Evolutionary conservation across 139 green algal species (phyloP).

Genomic region (Ostreobium quekettii): DNA sequence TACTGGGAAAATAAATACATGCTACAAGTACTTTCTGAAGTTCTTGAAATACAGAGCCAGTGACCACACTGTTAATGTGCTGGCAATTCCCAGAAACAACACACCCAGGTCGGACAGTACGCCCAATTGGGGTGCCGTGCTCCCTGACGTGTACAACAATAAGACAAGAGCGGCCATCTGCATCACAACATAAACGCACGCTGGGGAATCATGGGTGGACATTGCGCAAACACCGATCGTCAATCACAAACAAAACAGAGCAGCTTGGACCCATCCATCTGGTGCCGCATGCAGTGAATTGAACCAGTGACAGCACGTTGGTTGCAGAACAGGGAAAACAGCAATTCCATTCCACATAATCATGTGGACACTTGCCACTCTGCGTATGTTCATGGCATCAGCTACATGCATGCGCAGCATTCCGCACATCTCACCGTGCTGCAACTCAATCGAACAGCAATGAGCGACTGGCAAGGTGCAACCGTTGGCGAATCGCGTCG

Average conservation of each 20-base stretch:
- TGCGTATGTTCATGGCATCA: too few species aligned
- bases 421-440: neutral
- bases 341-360: too few species aligned
- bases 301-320: neutral
- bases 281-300: conserved; percentile 14
- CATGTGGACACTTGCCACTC: too few species aligned
- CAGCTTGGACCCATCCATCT: conserved; percentile 56
- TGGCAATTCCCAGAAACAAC: conserved; percentile 55
- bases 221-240: neutral
- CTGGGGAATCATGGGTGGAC: too few species aligned
- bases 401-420: neutral
- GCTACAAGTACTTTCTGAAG: conserved; percentile 29
- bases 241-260: conserved; percentile 37
- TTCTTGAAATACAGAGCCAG: conserved; percentile 48
- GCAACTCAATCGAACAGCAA: too few species aligned
- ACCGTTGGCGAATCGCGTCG: neutral
- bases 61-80: conserved; percentile 55
- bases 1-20: too few species aligned
- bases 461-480: too few species aligned
- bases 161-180: conserved; percentile 31
- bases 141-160: conserved; percentile 14
- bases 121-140: neutral
- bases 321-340: neutral
- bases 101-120: conserved; percentile 30
- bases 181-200: neutral